A percentile compares a stretch with the other conserved stretches of the same genome.
Conservation (phyloP, 2,329 filamentous ascomycete genomes). For the Fusarium zealandicum region DNA sequence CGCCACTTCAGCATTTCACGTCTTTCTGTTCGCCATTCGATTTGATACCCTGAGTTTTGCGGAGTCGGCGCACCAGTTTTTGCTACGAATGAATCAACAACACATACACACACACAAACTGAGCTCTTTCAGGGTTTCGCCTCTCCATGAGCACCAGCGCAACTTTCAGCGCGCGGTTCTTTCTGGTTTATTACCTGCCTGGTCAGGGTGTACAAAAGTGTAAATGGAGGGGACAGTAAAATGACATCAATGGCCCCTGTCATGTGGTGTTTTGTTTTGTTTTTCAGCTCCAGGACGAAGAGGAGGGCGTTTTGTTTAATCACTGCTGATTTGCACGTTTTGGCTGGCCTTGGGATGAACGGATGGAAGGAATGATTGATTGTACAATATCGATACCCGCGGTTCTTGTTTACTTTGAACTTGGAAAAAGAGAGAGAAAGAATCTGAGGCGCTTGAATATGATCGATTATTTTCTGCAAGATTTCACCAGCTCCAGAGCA, state of each 20-base stretch:
- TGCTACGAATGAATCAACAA: background rate
- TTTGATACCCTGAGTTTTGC: conserved; percentile 23
- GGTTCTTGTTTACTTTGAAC: conserved; percentile 23
- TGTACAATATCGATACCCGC: conserved; percentile 36
- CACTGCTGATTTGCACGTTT: too few relatives aligned
- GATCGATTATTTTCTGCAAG: too few relatives aligned
- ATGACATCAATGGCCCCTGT: too few relatives aligned
- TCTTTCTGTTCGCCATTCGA: background rate
- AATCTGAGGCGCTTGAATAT: background rate
- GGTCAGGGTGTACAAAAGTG: too few relatives aligned
- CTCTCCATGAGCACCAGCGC: background rate
- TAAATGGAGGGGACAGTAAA: too few relatives aligned
- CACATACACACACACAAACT: too few relatives aligned
- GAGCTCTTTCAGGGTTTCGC: conserved; percentile 3
- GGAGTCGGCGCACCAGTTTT: conserved; percentile 12
- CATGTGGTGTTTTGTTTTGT: too few relatives aligned
- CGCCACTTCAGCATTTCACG: conserved; percentile 7
- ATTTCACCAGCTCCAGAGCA: too few relatives aligned
- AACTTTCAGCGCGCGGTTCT: conserved; percentile 1
- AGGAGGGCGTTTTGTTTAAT: too few relatives aligned
- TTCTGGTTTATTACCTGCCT: background rate
- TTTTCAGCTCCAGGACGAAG: too few relatives aligned
- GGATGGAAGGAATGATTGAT: conserved; percentile 9
- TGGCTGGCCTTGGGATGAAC: background rate
- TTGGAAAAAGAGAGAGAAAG: conserved; percentile 15